A percentile compares a stretch with the other conserved stretches of the same genome.
Conservation (phyloP, 1,139 yeast species). For the Debaryomyces subglobosus region DNA sequence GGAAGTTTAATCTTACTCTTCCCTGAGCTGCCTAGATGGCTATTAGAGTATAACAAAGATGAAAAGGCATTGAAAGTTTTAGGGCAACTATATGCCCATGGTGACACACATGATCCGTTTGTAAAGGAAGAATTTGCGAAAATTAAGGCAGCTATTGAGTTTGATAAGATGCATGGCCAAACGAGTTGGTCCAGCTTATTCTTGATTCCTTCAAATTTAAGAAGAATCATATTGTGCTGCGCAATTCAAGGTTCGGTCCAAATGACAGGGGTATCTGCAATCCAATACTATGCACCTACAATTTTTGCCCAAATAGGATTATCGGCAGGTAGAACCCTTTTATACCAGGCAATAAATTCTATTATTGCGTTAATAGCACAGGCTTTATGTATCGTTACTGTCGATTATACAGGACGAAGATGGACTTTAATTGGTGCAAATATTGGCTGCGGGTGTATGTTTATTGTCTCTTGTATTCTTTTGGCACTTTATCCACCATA, state of each 20-base stretch:
- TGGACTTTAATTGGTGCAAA: not conserved
- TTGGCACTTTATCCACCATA: not conserved
- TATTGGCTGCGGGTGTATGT: not conserved
- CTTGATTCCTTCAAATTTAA: slow-evolving; percentile 1
- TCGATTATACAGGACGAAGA: not conserved
- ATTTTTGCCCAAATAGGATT: not conserved
- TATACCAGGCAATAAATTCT: not conserved
- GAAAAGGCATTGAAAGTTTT: slow-evolving; percentile 28
- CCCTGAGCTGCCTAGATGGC: slow-evolving; percentile 29
- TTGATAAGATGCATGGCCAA: slow-evolving; percentile 4
- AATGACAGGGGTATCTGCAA: not conserved
- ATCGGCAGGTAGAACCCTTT: not conserved
- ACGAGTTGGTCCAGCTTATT: slow-evolving; percentile 2
- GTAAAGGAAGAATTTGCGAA: slow-evolving; percentile 2
- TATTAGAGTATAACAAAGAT: slow-evolving; percentile 20
- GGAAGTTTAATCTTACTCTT: slow-evolving; percentile 21
- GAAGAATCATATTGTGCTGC: slow-evolving; percentile 3
- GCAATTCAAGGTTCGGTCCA: slow-evolving; percentile 4
- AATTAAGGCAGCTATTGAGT: slow-evolving; percentile 2
- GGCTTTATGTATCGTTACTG: not conserved
- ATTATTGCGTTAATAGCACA: not conserved
- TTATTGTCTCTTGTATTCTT: not conserved
- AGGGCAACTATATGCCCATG: slow-evolving; percentile 9
- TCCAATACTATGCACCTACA: not conserved
- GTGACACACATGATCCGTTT: slow-evolving; percentile 5